A percentile compares a stretch with the other conserved stretches of the same genome.
Conservation (phyloP, 345 rosid genomes). For the Hirschfeldia incana region DNA sequence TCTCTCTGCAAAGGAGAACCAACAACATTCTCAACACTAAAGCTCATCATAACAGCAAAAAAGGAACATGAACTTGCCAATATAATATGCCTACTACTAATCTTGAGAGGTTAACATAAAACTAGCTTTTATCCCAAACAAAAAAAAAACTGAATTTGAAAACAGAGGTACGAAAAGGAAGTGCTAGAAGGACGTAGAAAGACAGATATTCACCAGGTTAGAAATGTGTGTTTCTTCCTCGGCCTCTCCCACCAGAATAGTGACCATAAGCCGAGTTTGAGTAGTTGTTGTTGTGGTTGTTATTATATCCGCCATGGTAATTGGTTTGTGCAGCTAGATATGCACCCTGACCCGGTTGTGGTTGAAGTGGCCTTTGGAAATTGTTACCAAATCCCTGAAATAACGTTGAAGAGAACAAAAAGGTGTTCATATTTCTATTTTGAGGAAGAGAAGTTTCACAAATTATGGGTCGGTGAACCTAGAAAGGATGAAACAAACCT, state of each 20-base stretch:
- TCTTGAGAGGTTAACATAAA: background rate
- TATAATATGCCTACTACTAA: constrained; percentile 27
- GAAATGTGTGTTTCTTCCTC: constrained; percentile 36
- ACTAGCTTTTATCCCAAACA: background rate
- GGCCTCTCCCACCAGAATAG: constrained; percentile 29
- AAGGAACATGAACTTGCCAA: constrained; percentile 15
- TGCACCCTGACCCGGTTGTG: constrained; percentile 40
- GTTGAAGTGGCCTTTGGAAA: constrained; percentile 28
- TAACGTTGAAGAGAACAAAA: background rate
- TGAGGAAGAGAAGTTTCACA: constrained; percentile 4
- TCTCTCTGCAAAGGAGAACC: constrained; percentile 24
- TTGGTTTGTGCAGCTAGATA: constrained; percentile 42
- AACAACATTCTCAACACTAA: constrained; percentile 25
- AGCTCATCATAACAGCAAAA: constrained; percentile 19
- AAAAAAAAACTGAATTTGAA: background rate
- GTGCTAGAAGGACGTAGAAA: background rate
- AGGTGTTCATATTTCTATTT: background rate
- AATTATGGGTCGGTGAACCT: background rate
- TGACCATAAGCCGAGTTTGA: constrained; percentile 30
- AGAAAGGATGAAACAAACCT: constrained; percentile 49
- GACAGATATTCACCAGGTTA: constrained; percentile 14
- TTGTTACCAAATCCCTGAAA: constrained; percentile 38
- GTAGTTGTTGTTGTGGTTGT: constrained; percentile 9
- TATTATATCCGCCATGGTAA: constrained; percentile 24
- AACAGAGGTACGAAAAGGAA: constrained; percentile 1